A percentile compares a stretch with the other conserved stretches of the same genome.
Evolutionary conservation across 768 basidiomycete genomes (phyloP).

Genomic region (Psilocybe subaeruginosa): DNA sequence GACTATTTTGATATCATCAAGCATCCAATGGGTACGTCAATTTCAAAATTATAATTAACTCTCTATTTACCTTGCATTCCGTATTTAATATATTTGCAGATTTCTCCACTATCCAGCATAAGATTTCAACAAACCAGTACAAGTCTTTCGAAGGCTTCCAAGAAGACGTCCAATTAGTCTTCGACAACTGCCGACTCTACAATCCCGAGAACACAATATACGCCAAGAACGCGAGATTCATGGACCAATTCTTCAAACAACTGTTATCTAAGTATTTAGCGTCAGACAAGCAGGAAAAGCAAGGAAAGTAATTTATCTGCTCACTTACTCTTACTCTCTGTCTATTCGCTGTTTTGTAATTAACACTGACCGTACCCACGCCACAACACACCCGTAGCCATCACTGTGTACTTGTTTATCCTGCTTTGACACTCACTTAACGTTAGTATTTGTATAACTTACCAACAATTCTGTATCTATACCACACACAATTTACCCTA

Average conservation of each 20-base stretch:
- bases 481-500: slow-evolving; percentile 5
- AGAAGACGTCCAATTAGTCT: slow-evolving; percentile 81
- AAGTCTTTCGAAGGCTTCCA: slow-evolving; percentile 71
- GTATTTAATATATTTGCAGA: slow-evolving; percentile 48
- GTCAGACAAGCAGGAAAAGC: slow-evolving; percentile 30
- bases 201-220: slow-evolving; percentile 84
- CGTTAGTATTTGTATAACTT: neutral
- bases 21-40: slow-evolving; percentile 84
- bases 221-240: slow-evolving; percentile 79
- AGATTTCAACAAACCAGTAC: slow-evolving; percentile 90
- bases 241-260: slow-evolving; percentile 80
- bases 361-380: neutral
- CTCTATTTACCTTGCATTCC: too few relatives aligned
- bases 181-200: slow-evolving; percentile 87
- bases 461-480: slow-evolving; percentile 3
- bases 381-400: neutral
- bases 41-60: neutral
- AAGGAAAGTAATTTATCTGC: neutral
- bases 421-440: neutral
- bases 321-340: neutral
- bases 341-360: neutral
- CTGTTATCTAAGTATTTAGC: slow-evolving; percentile 35
- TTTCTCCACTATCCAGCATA: slow-evolving; percentile 85
- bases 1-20: slow-evolving; percentile 93
- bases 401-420: neutral